These are phyloP conservation scores for Leptographium wingfieldii DNA, from an alignment of 2,329 filamentous ascomycete genomes.

Conservation along the genomic window DNA sequence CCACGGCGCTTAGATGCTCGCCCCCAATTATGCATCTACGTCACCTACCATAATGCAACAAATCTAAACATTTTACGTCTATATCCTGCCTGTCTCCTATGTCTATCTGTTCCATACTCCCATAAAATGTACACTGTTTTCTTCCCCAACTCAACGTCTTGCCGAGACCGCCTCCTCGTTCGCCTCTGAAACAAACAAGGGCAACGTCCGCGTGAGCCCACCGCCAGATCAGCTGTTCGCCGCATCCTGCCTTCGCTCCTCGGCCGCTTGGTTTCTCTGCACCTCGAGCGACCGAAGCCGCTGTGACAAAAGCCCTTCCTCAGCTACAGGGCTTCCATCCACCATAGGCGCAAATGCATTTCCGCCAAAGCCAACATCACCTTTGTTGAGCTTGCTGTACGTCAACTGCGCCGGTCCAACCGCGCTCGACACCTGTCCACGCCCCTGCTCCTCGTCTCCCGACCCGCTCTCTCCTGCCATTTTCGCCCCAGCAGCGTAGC, in stretches of 20 bases:
- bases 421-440: neutral
- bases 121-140: neutral
- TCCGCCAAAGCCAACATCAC: slow-evolving; percentile 50
- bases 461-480: neutral
- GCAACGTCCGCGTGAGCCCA: neutral
- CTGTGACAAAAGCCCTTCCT: slow-evolving; percentile 58
- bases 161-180: neutral
- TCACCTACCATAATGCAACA: neutral
- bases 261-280: slow-evolving; percentile 13
- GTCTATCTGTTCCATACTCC: neutral
- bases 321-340: slow-evolving; percentile 24
- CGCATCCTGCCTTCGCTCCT: neutral
- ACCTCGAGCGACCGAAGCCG: slow-evolving; percentile 51
- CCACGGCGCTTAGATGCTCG: too few relatives aligned
- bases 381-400: slow-evolving; percentile 58
- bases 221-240: neutral
- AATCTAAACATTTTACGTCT: neutral
- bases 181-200: neutral
- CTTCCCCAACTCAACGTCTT: neutral
- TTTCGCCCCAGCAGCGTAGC: neutral
- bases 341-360: slow-evolving; percentile 29
- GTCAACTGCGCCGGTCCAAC: slow-evolving; percentile 11
- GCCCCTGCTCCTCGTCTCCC: neutral
- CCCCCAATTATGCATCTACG: too few relatives aligned
- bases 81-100: neutral